Conservation (phyloP, 1,139 yeast species). For the Geotrichum bryndzae region DNA sequence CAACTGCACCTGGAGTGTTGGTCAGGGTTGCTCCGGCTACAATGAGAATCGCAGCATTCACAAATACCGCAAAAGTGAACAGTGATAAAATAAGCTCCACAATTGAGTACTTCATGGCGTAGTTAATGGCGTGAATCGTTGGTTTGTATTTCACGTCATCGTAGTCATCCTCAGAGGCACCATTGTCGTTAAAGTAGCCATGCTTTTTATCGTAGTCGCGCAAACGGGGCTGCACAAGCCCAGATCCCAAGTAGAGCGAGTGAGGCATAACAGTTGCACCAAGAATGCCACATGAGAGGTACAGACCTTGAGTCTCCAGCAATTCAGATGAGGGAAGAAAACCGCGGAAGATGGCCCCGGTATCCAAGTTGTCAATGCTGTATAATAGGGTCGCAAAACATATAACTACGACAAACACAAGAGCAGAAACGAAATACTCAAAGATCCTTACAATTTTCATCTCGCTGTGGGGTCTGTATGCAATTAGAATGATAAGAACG, state of each 20-base stretch:
- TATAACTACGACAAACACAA: constrained; percentile 66
- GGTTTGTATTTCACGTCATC: constrained; percentile 42
- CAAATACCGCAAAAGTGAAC: constrained; percentile 69
- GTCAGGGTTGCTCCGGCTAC: constrained; percentile 71
- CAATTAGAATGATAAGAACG: constrained; percentile 65
- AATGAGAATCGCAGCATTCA: constrained; percentile 68
- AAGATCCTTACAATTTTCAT: constrained; percentile 57
- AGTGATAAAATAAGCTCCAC: constrained; percentile 58
- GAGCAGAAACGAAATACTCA: constrained; percentile 58
- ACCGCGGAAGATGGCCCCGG: constrained; percentile 57
- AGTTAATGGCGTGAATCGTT: constrained; percentile 55
- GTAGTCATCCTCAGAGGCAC: constrained; percentile 35
- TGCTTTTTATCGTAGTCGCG: constrained; percentile 48
- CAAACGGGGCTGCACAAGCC: constrained; percentile 66
- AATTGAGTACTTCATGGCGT: constrained; percentile 62
- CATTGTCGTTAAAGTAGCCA: constrained; percentile 30
- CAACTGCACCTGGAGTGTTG: constrained; percentile 52
- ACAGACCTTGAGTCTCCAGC: constrained; percentile 58
- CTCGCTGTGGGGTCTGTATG: constrained; percentile 66
- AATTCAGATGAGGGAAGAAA: constrained; percentile 61
- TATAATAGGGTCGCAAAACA: constrained; percentile 68
- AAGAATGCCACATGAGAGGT: constrained; percentile 68
- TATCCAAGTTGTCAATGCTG: constrained; percentile 44
- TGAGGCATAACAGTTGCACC: constrained; percentile 88
- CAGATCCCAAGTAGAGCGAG: constrained; percentile 67